Conservation (phyloP, 2,329 filamentous ascomycete species). For the Fusarium lateritium region DNA sequence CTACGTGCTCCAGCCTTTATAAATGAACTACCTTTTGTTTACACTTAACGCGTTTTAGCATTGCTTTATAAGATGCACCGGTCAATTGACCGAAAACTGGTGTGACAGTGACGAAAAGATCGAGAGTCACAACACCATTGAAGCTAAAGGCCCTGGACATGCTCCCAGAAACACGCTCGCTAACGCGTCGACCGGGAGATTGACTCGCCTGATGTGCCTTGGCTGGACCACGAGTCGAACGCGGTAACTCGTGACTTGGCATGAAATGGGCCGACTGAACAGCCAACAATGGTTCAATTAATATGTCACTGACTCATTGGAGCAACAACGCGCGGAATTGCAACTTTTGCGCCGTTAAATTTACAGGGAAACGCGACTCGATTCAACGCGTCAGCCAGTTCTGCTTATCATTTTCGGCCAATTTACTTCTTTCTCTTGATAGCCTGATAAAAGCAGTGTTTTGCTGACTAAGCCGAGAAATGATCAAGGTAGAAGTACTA, state of each 20-base stretch:
- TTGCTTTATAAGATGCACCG: background rate
- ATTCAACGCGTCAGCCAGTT: background rate
- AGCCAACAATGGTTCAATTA: constrained; percentile 19
- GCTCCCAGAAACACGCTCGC: constrained; percentile 28
- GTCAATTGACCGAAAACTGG: constrained; percentile 1
- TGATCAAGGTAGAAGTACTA: too few relatives aligned
- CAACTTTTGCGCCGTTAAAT: background rate
- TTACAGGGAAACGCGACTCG: background rate
- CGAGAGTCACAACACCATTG: constrained; percentile 1
- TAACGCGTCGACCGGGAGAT: constrained; percentile 6
- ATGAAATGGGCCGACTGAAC: constrained; percentile 29
- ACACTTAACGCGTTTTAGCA: background rate
- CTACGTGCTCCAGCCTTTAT: background rate
- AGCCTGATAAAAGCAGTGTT: too few relatives aligned
- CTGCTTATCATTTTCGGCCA: background rate
- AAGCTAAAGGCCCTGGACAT: background rate
- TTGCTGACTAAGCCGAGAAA: too few relatives aligned
- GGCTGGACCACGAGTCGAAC: constrained; percentile 32
- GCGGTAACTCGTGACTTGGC: constrained; percentile 43
- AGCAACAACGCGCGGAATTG: background rate
- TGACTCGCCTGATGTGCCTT: constrained; percentile 10
- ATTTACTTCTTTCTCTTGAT: background rate
- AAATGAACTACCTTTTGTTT: constrained; percentile 1
- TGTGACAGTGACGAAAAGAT: constrained; percentile 21
- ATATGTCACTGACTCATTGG: constrained; percentile 7